These are phyloP conservation scores for Apiotrichum sp. DNA, from an alignment of 1,284 basidiomycete species.

Conservation along the genomic window DNA sequence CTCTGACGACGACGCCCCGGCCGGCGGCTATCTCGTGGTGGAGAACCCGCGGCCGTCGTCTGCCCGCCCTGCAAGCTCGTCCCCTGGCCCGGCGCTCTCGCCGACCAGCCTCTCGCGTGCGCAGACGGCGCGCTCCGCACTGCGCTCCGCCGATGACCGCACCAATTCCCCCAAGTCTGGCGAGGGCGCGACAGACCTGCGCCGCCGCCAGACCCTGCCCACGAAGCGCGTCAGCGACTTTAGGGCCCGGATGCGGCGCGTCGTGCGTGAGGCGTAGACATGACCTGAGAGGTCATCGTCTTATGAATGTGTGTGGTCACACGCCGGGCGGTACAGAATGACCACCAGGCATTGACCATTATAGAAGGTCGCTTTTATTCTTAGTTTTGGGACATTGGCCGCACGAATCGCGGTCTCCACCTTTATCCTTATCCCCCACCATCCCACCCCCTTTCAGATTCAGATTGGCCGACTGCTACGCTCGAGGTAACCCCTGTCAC, in stretches of 20 bases:
- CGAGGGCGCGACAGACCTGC: constrained; percentile 6
- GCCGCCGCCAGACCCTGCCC: constrained; percentile 14
- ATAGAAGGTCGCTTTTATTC: no score
- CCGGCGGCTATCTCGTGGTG: constrained; percentile 32
- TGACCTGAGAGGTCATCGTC: no score
- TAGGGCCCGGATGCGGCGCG: constrained; percentile 4
- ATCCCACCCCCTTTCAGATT: no score
- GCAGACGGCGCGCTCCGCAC: not conserved
- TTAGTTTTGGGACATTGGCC: no score
- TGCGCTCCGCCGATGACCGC: constrained; percentile 7
- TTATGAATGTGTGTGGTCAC: no score
- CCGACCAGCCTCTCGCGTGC: constrained; percentile 1
- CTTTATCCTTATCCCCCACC: no score
- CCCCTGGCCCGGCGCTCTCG: not conserved
- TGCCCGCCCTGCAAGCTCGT: not conserved
- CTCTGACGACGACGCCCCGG: constrained; percentile 46
- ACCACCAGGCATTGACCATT: no score
- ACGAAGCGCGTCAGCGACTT: constrained; percentile 12
- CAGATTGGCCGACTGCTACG: no score
- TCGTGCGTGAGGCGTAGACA: constrained; percentile 1
- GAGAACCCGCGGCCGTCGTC: constrained; percentile 10
- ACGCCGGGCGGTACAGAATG: no score
- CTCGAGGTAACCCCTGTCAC: no score
- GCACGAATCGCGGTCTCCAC: no score
- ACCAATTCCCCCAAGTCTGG: constrained; percentile 9